These are phyloP conservation scores for Debaryomyces singareniensis DNA, from an alignment of 1,139 yeast genomes.

Conservation along the genomic window DNA sequence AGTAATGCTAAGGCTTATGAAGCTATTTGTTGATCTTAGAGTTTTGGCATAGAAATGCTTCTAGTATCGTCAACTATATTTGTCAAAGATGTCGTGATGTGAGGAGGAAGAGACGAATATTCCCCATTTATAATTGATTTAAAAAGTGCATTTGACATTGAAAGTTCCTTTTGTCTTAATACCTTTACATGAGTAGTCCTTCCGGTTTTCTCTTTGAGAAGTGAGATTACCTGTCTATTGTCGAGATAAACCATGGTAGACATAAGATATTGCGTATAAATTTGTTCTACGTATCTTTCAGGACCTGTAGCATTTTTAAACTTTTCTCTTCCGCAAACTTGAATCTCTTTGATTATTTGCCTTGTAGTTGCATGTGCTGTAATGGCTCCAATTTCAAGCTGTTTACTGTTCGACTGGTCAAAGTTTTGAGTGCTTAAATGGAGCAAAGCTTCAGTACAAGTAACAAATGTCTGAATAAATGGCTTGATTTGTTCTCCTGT, in stretches of 20 bases:
- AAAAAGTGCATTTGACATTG: too few species aligned
- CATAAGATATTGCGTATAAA: slow-evolving; percentile 40
- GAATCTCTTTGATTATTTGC: not conserved
- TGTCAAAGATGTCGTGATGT: too few species aligned
- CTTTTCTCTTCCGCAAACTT: slow-evolving; percentile 27
- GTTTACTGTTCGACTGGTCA: slow-evolving; percentile 13
- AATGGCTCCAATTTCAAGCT: slow-evolving; percentile 17
- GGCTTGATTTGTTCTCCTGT: slow-evolving; percentile 32
- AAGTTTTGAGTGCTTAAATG: slow-evolving; percentile 7
- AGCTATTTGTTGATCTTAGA: too few species aligned
- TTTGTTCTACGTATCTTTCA: slow-evolving; percentile 24
- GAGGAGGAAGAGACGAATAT: too few species aligned
- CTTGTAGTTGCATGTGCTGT: slow-evolving; percentile 29
- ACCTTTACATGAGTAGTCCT: slow-evolving; percentile 38
- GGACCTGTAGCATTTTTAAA: slow-evolving; percentile 16
- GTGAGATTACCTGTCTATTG: slow-evolving; percentile 28
- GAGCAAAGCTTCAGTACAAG: slow-evolving; percentile 20
- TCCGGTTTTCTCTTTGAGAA: slow-evolving; percentile 38
- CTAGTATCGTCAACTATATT: too few species aligned
- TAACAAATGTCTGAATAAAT: slow-evolving; percentile 32
- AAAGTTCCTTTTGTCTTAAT: too few species aligned
- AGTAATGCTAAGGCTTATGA: too few species aligned
- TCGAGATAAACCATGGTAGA: slow-evolving; percentile 36
- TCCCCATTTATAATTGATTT: too few species aligned
- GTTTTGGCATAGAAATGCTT: too few species aligned